Evolutionary conservation across 768 basidiomycete species (phyloP), one percentile per base, ranked within the genome.

Genomic region (Mycena crocata): DNA sequence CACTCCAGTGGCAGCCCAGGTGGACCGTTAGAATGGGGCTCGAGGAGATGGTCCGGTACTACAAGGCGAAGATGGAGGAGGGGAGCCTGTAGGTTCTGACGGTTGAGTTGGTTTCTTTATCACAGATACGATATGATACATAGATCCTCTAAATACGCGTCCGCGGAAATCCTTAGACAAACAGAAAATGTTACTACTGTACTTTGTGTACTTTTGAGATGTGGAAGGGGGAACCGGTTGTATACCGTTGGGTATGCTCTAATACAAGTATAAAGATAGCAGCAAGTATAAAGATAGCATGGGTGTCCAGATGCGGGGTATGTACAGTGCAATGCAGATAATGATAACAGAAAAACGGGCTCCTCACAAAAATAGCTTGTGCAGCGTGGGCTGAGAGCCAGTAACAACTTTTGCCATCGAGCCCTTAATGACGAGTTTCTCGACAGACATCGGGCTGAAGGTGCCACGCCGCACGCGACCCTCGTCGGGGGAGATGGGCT

Each of bases 11-110:
- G 98, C 90, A 97, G 77, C 95, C 97, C 15, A 85, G 89, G 73
- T 99, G 96, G 95, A 91, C 90, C 32, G 93, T 98, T 52, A 87
- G 89, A 69, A 95, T 95, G 90, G 96, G 96, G 30, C 78, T 98
- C 54, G 94, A 95, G 81, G 96, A 97, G 83, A 97, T 96, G 93
- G 92, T 95, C 37, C 82, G 93, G 64, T 97, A 95, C 79, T 97
- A 95, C 84, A 95, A 94, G 79, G 89, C 91, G 23, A 94, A 92
- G 80, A 91, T 95, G 87, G 87, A 86, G 3, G 94, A 95, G 78
- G 94, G 94, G 30, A 91, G 90, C 74, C 82, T 94, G 40, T 93
- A 85, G 74, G 72, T 54, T 19, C 59, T 21, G 14, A 13, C 12
- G 2, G 13, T 8, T 26, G 24, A 28, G n/a, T n/a, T n/a, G n/a